Base-by-base conservation (phyloP, 1,284 basidiomycete species). In the Agroathelia rolfsii region DNA sequence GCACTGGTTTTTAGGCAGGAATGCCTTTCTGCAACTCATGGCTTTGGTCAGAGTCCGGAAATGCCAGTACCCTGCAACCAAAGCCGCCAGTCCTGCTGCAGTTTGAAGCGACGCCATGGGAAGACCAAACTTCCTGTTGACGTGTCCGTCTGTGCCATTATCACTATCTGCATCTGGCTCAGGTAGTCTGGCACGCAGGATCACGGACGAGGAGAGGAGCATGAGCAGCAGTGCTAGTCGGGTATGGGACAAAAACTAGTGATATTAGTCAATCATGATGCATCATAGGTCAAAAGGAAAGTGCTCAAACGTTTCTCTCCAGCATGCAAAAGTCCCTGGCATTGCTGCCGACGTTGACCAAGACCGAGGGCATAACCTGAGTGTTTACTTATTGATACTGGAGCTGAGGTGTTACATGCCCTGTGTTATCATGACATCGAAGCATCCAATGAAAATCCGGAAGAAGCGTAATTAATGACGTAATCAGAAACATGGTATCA, bases 311-410 rank as follows among this genome's bases (percentile, higher is more conserved):
- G 44, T 83, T 83, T 32, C 79, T 64, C 51, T 83, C 79, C 7
- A 83, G 64, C 78, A 83, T 80, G 49, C 70, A 75, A 40, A 69
- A 80, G 48, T 83, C 79, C 44, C 80, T 63, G 9, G 74, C 74
- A 10, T 61, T 62, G 44, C 66, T 69, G 32, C 61, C 61, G 14
- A 48, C 45, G 32, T 62, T 56, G 25, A 58, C 47, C 4, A 58
- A 40, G 15, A 43, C 39, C 29, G 41, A 37, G 0, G 46, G 13
- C 51, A 52, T 49, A 3, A 25, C 8, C 10, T 19, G 6, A 27
- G 17, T 19, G 21, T 8, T 19, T 6, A 20, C 11, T 19, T 6
- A 20, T 9, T 18, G 21, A 6, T 19, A 30, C 8, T 7, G 14
- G 9, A 20, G 17, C 7, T 13, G 14, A 11, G 26, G 31, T 8